A percentile compares a stretch with the other conserved stretches of the same genome.
phyloP scores from a whole-genome alignment of 2,329 filamentous ascomycete genomes.

The Fusarium foetens region DNA sequence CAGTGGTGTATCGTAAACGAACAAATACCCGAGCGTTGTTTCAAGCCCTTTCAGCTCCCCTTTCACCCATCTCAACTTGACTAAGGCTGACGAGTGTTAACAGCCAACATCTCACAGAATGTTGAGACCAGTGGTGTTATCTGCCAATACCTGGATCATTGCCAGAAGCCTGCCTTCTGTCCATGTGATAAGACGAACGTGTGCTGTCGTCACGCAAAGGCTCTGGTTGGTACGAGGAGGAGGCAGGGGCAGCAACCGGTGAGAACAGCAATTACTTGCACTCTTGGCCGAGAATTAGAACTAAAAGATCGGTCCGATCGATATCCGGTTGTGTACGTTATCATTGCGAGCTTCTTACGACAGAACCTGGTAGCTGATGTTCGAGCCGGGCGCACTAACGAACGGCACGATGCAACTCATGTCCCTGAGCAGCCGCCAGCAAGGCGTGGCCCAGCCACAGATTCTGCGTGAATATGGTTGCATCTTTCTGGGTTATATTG shows the following conservation, averaged over 20 bases:
- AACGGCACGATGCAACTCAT: conserved; percentile 22
- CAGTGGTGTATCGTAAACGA: conserved; percentile 23
- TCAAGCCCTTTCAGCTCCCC: neutral
- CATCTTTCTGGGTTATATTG: neutral
- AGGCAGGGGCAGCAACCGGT: conserved; percentile 44
- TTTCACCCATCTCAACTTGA: conserved; percentile 22
- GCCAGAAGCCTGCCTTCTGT: neutral
- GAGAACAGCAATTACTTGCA: conserved; percentile 37
- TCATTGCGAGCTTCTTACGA: conserved; percentile 8
- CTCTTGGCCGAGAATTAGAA: conserved; percentile 22
- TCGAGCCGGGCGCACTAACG: conserved; percentile 20
- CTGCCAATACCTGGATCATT: neutral
- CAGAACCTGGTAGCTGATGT: conserved; percentile 5
- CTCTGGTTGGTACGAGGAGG: conserved; percentile 41
- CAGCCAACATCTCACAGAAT: conserved; percentile 2
- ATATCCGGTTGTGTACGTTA: conserved; percentile 21
- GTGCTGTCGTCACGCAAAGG: conserved; percentile 43
- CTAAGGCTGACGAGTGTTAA: conserved; percentile 35
- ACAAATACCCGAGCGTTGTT: conserved; percentile 4
- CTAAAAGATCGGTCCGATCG: conserved; percentile 37
- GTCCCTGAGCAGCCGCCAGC: conserved; percentile 10
- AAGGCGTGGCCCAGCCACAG: conserved; percentile 4
- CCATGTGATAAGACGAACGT: conserved; percentile 43
- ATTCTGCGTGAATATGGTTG: conserved; percentile 10
- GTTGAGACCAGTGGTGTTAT: conserved; percentile 3